phyloP scores from a whole-genome alignment of 176 grass and related monocot species.

The Eragrostis nindensis region DNA sequence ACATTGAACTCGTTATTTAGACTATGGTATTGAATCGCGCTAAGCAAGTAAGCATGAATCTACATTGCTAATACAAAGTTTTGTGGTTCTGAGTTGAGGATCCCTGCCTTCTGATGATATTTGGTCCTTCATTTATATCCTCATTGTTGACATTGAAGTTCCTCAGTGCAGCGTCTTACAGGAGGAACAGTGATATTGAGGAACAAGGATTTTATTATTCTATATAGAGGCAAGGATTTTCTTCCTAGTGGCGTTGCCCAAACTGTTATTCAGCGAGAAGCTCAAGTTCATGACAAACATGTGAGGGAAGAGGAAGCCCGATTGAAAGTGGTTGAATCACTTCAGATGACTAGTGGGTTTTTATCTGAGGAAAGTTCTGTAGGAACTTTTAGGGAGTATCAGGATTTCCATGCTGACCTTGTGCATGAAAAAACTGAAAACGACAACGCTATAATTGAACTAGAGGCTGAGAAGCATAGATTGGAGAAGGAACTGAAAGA shows the following conservation, averaged over 20 bases:
- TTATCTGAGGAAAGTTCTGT: constrained; percentile 46
- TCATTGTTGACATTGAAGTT: constrained; percentile 54
- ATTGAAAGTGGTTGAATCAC: constrained; percentile 50
- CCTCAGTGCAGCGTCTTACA: constrained; percentile 84
- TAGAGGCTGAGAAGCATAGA: constrained; percentile 69
- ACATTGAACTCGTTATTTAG: neutral
- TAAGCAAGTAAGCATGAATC: constrained; percentile 15
- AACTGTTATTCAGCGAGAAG: constrained; percentile 62
- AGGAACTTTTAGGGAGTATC: constrained; percentile 75
- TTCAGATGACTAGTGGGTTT: constrained; percentile 42
- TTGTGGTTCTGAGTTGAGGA: constrained; percentile 8
- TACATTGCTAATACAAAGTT: constrained; percentile 15
- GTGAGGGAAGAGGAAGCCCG: constrained; percentile 84
- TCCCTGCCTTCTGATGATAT: constrained; percentile 24
- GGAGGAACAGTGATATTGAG: constrained; percentile 93
- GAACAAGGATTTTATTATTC: constrained; percentile 88
- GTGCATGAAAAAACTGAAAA: constrained; percentile 38
- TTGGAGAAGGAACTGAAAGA: constrained; percentile 79
- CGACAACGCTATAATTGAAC: constrained; percentile 32
- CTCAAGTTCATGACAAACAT: constrained; percentile 60
- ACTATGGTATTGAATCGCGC: neutral
- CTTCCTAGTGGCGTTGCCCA: constrained; percentile 64
- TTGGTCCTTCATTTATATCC: constrained; percentile 28
- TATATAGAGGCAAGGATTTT: constrained; percentile 99
- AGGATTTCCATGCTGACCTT: constrained; percentile 58